These are phyloP conservation scores for Tolypocladium ophioglossoides DNA, from an alignment of 2,329 filamentous ascomycete species.

Conservation along the genomic window DNA sequence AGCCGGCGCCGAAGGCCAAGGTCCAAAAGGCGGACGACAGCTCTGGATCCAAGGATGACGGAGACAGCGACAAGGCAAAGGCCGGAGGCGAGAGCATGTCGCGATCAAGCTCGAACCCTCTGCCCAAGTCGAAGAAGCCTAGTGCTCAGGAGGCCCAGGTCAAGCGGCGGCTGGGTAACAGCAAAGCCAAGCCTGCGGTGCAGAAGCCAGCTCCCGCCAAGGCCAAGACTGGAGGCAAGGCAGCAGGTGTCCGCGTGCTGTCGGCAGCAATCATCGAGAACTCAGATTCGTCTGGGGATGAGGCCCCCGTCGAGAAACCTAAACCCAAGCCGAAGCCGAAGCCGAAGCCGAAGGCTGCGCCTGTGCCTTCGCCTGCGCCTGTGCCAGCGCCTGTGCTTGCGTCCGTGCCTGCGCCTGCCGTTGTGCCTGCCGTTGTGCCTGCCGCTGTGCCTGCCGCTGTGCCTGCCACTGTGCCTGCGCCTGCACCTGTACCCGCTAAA, in stretches of 20 bases:
- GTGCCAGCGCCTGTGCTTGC: too few relatives aligned
- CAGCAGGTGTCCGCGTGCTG: conserved; percentile 34
- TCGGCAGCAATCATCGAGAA: conserved; percentile 48
- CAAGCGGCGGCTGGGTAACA: conserved; percentile 37
- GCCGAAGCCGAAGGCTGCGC: neutral
- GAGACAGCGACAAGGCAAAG: conserved; percentile 18
- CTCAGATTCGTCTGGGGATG: conserved; percentile 43
- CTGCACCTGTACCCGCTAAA: neutral
- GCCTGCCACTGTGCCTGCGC: too few relatives aligned
- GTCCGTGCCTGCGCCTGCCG: too few relatives aligned
- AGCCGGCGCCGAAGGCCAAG: conserved; percentile 37
- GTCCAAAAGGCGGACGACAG: conserved; percentile 39
- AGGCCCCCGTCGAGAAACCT: conserved; percentile 21
- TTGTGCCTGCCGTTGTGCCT: too few relatives aligned
- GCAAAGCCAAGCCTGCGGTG: conserved; percentile 21
- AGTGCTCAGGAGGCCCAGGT: conserved; percentile 42
- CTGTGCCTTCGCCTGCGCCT: neutral
- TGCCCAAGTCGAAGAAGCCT: conserved; percentile 46
- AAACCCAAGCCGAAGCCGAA: conserved; percentile 17
- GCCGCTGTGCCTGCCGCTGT: too few relatives aligned
- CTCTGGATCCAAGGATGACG: conserved; percentile 28
- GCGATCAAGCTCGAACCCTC: conserved; percentile 40
- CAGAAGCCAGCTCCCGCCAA: conserved; percentile 31
- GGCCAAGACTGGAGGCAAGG: conserved; percentile 19
- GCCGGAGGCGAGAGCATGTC: conserved; percentile 32